These are phyloP conservation scores for Allantophomopsis lycopodina DNA, from an alignment of 2,329 filamentous ascomycete species.

Conservation along the genomic window DNA sequence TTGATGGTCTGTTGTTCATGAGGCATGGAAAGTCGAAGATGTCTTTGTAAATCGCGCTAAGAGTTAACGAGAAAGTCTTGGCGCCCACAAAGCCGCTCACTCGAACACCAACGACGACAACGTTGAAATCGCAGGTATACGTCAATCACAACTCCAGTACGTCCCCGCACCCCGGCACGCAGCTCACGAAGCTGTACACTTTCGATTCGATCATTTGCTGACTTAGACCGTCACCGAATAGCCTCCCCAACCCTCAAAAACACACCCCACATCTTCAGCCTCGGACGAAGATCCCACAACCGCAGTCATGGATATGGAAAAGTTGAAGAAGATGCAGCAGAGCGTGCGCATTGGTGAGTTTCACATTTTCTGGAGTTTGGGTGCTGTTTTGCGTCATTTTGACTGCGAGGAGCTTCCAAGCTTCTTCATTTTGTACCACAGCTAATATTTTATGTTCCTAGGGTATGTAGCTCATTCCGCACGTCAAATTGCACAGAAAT, in stretches of 20 bases:
- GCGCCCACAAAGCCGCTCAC: constrained; percentile 10
- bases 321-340: constrained; percentile 52
- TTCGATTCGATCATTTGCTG: neutral
- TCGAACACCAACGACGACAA: constrained; percentile 6
- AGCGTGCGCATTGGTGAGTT: constrained; percentile 33
- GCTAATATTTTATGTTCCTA: constrained; percentile 7
- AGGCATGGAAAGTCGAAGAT: no score
- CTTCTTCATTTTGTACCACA: neutral
- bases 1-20: no score
- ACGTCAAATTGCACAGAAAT: neutral
- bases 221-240: constrained; percentile 3
- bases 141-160: constrained; percentile 4
- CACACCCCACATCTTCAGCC: constrained; percentile 6
- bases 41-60: no score
- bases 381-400: no score
- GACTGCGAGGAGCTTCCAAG: neutral
- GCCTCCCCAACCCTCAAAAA: constrained; percentile 3
- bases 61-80: constrained; percentile 7
- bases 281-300: constrained; percentile 15
- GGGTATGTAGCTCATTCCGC: constrained; percentile 9
- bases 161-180: constrained; percentile 1
- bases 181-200: no score
- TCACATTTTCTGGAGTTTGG: no score
- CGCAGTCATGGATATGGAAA: constrained; percentile 49
- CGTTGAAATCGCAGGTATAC: constrained; percentile 7